Conservation (phyloP, 352 stramenopile species). For the Paralagenidium karlingii region DNA sequence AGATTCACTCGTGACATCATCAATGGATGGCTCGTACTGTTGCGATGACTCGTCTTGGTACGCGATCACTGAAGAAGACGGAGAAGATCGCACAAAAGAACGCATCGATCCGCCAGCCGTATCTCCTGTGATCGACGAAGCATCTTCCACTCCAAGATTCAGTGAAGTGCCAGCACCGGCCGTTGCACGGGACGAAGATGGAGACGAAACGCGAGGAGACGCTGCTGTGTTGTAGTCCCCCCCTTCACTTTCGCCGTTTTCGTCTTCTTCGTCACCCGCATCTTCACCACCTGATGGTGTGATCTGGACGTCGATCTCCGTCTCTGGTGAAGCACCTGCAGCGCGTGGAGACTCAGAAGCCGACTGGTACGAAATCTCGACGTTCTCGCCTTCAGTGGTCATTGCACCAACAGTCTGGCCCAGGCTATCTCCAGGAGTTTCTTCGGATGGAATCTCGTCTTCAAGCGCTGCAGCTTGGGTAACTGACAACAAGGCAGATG, state of each 20-base stretch:
- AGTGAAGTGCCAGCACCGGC: neutral
- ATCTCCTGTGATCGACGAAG: conserved; percentile 37
- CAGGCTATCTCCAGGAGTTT: conserved; percentile 4
- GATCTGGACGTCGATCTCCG: conserved; percentile 42
- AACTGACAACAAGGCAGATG: conserved; percentile 7
- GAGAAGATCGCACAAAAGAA: conserved; percentile 59
- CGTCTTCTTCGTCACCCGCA: conserved; percentile 30
- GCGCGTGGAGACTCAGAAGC: conserved; percentile 51
- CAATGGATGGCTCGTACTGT: conserved; percentile 54
- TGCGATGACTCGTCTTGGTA: conserved; percentile 67
- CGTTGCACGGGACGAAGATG: too few relatives aligned
- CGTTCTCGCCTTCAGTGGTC: conserved; percentile 55
- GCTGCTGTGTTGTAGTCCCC: too few relatives aligned
- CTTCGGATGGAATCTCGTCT: conserved; percentile 13
- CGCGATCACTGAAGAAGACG: conserved; percentile 63
- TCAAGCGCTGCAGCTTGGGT: conserved; percentile 21
- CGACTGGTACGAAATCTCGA: conserved; percentile 43
- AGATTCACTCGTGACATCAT: conserved; percentile 41
- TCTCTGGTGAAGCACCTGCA: conserved; percentile 33
- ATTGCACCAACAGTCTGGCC: conserved; percentile 59
- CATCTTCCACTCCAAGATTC: conserved; percentile 24
- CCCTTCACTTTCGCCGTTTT: conserved; percentile 8
- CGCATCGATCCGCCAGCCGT: conserved; percentile 32
- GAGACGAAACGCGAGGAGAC: too few relatives aligned
- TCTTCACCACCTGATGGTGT: conserved; percentile 19